These are phyloP conservation scores for Daldinia bambusicola DNA, from an alignment of 495 filamentous ascomycete species.

Conservation along the genomic window DNA sequence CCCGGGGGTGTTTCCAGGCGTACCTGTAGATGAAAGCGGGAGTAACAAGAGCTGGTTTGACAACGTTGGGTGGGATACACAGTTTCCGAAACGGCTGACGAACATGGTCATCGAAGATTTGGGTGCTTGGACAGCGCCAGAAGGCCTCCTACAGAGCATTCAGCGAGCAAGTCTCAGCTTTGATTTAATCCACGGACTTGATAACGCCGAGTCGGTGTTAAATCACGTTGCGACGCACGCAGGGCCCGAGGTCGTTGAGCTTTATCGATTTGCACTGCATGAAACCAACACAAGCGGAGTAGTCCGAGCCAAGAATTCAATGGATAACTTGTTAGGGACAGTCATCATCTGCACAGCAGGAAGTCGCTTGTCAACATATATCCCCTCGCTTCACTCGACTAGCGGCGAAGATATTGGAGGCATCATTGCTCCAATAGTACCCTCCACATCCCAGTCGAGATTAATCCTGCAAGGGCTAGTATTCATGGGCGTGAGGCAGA, in stretches of 20 bases:
- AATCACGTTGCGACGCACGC: conserved; percentile 79
- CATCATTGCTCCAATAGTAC: conserved; percentile 83
- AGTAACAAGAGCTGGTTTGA: conserved; percentile 66
- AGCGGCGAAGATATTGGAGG: conserved; percentile 70
- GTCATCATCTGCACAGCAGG: conserved; percentile 81
- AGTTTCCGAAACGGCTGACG: conserved; percentile 63
- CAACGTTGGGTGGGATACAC: conserved; percentile 59
- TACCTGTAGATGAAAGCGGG: conserved; percentile 67
- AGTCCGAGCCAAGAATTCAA: conserved; percentile 78
- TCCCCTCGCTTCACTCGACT: conserved; percentile 70
- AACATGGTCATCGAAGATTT: conserved; percentile 73
- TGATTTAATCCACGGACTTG: conserved; percentile 83
- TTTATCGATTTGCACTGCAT: conserved; percentile 80
- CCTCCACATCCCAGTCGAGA: conserved; percentile 72
- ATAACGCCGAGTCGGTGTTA: conserved; percentile 78
- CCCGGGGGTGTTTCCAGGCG: conserved; percentile 81
- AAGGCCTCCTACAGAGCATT: conserved; percentile 75
- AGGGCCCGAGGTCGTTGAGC: conserved; percentile 81
- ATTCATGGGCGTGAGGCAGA: conserved; percentile 81
- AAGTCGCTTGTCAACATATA: conserved; percentile 71
- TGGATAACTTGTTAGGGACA: conserved; percentile 78
- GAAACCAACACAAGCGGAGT: conserved; percentile 80
- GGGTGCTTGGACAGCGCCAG: conserved; percentile 75
- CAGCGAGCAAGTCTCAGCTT: conserved; percentile 74
- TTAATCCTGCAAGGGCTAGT: conserved; percentile 81